phyloP scores from a whole-genome alignment of 2,329 filamentous ascomycete species.

The Penicillium sp. region DNA sequence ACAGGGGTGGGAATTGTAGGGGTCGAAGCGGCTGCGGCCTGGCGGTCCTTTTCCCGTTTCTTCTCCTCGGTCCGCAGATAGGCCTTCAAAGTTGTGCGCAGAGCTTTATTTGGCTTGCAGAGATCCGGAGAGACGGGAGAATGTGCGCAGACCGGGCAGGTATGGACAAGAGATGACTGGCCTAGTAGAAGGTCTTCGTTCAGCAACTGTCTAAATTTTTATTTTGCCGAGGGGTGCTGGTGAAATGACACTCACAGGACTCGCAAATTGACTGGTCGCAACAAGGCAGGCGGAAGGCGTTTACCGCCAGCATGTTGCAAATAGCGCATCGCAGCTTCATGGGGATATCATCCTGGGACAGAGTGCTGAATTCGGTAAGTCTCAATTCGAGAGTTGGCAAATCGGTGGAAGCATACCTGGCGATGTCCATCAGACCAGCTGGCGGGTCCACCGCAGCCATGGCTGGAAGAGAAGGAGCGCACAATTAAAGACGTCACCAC shows the following conservation, averaged over 20 bases:
- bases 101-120: conserved; percentile 82
- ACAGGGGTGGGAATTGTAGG: conserved; percentile 26
- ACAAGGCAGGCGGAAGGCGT: conserved; percentile 87
- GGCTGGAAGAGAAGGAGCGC: conserved; percentile 8
- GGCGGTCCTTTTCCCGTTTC: conserved; percentile 69
- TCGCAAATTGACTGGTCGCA: conserved; percentile 96
- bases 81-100: conserved; percentile 89
- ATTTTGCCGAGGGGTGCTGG: neutral
- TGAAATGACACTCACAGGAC: conserved; percentile 61
- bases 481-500: neutral
- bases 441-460: conserved; percentile 44
- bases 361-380: conserved; percentile 55
- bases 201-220: neutral
- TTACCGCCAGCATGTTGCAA: conserved; percentile 86
- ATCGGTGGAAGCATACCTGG: conserved; percentile 31
- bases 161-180: conserved; percentile 71
- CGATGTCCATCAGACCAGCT: conserved; percentile 45
- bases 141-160: conserved; percentile 92
- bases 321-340: conserved; percentile 93
- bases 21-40: conserved; percentile 34
- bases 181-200: conserved; percentile 48
- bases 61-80: conserved; percentile 90
- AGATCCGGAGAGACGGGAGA: conserved; percentile 81
- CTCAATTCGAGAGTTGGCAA: neutral
- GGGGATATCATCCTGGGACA: conserved; percentile 83